Evolutionary conservation across 1,284 basidiomycete species (phyloP).

Genomic region (Trichosporon asahii): DNA sequence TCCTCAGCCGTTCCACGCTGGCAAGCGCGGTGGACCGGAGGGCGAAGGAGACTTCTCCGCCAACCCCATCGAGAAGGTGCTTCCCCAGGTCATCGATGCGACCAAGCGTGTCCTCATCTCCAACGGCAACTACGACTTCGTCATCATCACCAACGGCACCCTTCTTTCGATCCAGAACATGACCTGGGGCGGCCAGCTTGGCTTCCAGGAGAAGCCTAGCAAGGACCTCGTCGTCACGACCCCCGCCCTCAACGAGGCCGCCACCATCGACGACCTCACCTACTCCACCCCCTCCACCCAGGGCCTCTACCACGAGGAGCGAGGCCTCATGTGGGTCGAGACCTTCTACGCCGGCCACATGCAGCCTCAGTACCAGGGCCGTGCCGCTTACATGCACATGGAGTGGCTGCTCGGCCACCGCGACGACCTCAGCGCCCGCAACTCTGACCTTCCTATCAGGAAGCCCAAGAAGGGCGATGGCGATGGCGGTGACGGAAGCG

Average conservation of each 20-base stretch:
- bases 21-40: constrained; percentile 34
- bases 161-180: constrained; percentile 38
- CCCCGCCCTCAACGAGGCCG: neutral
- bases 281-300: neutral
- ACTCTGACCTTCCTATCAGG: neutral
- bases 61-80: constrained; percentile 53
- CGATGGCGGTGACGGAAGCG: neutral
- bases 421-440: constrained; percentile 14
- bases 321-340: constrained; percentile 28
- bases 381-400: constrained; percentile 20
- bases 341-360: constrained; percentile 28
- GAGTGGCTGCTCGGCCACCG: constrained; percentile 24
- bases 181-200: constrained; percentile 35
- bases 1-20: constrained; percentile 58
- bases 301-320: constrained; percentile 26
- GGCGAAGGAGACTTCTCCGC: constrained; percentile 57
- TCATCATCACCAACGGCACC: constrained; percentile 35
- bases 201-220: constrained; percentile 24
- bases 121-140: constrained; percentile 56
- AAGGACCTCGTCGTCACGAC: constrained; percentile 17
- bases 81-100: constrained; percentile 56
- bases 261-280: neutral
- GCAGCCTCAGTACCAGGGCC: constrained; percentile 22
- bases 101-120: constrained; percentile 65
- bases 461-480: neutral